Evolutionary conservation across 179 eudicot genomes (phyloP).

Genomic region (Actinidia arguta): DNA sequence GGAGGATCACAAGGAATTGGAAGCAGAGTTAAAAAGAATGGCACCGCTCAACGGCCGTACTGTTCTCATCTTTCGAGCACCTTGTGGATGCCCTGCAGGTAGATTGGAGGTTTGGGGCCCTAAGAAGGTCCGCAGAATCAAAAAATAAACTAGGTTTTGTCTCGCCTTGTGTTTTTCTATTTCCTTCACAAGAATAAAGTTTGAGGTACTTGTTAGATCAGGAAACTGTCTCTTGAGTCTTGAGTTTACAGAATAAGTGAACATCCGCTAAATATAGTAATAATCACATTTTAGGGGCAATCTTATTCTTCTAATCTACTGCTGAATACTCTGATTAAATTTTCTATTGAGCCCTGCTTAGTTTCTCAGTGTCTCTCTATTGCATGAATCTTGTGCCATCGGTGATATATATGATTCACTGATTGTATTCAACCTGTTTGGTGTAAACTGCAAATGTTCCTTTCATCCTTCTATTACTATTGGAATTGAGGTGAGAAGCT

Average conservation of each 20-base stretch:
- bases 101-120: conserved; percentile 58
- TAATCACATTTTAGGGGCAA: conserved; percentile 13
- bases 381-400: background rate
- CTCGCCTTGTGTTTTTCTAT: background rate
- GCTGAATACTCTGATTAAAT: background rate
- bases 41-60: conserved; percentile 52
- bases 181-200: conserved; percentile 22
- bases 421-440: background rate
- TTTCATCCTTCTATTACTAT: background rate
- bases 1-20: conserved; percentile 77
- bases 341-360: background rate
- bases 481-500: background rate
- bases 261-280: too few relatives aligned
- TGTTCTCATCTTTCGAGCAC: conserved; percentile 50
- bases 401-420: background rate
- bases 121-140: conserved; percentile 44
- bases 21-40: conserved; percentile 64
- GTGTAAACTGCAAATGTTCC: background rate
- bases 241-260: conserved; percentile 26
- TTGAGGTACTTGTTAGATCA: conserved; percentile 13
- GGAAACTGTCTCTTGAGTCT: conserved; percentile 5
- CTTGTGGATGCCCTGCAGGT: conserved; percentile 51
- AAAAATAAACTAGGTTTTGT: conserved; percentile 29
- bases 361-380: background rate
- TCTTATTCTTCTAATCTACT: conserved; percentile 6